These are phyloP conservation scores for Eustoma russellianum DNA, from an alignment of 257 asterid genomes.

Conservation along the genomic window DNA sequence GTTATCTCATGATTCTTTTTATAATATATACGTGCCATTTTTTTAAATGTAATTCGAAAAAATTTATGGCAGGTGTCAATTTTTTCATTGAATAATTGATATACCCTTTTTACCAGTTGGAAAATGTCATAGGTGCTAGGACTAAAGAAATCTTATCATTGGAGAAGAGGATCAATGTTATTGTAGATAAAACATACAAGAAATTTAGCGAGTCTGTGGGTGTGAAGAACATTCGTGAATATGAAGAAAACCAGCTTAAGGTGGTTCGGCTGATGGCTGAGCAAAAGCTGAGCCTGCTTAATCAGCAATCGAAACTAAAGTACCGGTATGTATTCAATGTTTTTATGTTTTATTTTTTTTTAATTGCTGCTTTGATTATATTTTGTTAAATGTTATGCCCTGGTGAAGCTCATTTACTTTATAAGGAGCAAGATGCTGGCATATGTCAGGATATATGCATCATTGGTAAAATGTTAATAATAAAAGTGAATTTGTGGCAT, in stretches of 20 bases:
- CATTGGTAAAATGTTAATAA: too few relatives aligned
- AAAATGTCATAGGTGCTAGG: constrained; percentile 46
- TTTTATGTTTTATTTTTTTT: constrained; percentile 6
- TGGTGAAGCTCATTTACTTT: too few relatives aligned
- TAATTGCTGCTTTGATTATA: neutral
- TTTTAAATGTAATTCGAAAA: too few relatives aligned
- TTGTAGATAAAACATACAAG: constrained; percentile 78
- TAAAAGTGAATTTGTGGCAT: too few relatives aligned
- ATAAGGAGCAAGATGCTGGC: too few relatives aligned
- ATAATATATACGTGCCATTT: neutral
- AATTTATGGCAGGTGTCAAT: constrained; percentile 1
- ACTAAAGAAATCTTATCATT: constrained; percentile 38
- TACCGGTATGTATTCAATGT: constrained; percentile 56
- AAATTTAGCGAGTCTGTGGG: constrained; percentile 93
- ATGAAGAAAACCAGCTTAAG: constrained; percentile 94
- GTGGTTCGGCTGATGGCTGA: constrained; percentile 81
- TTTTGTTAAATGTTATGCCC: neutral
- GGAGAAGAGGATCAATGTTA: constrained; percentile 69
- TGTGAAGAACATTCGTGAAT: constrained; percentile 85
- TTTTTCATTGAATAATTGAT: constrained; percentile 9
- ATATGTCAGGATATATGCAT: too few relatives aligned
- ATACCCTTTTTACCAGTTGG: constrained; percentile 44
- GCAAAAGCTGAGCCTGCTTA: constrained; percentile 76
- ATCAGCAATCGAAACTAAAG: constrained; percentile 88
- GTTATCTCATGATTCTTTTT: constrained; percentile 26